phyloP scores from a whole-genome alignment of 2,329 filamentous ascomycete genomes.

The Clonostachys solani region DNA sequence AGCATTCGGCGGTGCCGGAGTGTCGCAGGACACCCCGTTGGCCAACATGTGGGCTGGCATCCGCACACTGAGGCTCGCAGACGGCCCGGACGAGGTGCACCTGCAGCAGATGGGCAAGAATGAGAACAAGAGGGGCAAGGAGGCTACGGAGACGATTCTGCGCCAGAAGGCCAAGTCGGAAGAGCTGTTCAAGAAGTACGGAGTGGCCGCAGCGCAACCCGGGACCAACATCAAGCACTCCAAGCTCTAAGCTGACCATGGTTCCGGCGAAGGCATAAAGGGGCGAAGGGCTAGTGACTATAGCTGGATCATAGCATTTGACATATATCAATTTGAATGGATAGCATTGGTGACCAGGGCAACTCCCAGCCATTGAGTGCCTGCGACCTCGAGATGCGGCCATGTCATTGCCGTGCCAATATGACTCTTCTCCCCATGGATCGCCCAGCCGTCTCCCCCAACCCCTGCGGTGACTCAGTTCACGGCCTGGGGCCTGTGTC shows the following conservation, averaged over 20 bases:
- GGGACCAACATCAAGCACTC: conserved; percentile 45
- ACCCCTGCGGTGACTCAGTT: no score
- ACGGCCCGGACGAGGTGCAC: conserved; percentile 96
- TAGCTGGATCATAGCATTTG: no score
- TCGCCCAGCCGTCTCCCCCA: no score
- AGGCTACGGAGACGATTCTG: conserved; percentile 56
- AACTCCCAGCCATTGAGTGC: no score
- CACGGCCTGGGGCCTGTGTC: no score
- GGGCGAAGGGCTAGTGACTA: no score
- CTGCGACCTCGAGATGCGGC: no score
- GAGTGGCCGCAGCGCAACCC: conserved; percentile 38
- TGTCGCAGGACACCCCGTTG: conserved; percentile 91
- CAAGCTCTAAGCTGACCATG: conserved; percentile 32
- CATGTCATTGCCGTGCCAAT: no score
- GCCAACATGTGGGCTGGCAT: conserved; percentile 79
- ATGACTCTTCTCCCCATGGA: no score
- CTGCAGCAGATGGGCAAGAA: conserved; percentile 75
- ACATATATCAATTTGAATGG: no score
- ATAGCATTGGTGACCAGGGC: no score
- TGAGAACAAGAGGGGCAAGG: conserved; percentile 67
- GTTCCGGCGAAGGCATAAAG: no score
- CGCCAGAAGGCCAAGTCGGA: conserved; percentile 62
- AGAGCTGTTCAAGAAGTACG: conserved; percentile 60
- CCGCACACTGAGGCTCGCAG: conserved; percentile 78
- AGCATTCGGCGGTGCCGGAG: conserved; percentile 84